Base-by-base conservation (phyloP, 805 yeast species). In the Zygoascus flipseniorum region DNA sequence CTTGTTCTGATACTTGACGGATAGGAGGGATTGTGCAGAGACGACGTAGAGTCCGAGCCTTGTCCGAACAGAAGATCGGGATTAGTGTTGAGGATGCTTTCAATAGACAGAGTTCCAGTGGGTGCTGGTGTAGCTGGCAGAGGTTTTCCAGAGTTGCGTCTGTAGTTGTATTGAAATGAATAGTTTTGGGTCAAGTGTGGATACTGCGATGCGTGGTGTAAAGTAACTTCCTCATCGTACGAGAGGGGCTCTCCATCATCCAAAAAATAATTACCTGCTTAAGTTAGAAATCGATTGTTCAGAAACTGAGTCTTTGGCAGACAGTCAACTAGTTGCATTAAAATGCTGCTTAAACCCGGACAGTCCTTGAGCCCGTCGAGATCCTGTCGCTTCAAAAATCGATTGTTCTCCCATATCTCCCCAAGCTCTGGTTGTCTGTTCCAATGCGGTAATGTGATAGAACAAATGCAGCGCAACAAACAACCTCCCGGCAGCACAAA, bases 181-280 rank as follows among this genome's bases (percentile, higher is more conserved):
- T 54, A 48, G 47, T 58, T 50, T 31, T 42, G 37, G 13, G 51
- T 48, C 14, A 57, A 55, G 37, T 58, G 56, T 18, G 53, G 51
- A 48, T 51, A 48, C 46, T 48, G 53, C 1, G 58, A 51, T 5
- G 61, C 58, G 35, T 56, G 60, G 16, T 52, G 56, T 20, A 60
- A 50, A 1, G 61, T 52, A 41, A 54, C 47, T 47, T 60, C 62
- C 50, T 60, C 62, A 16, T 58, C 62, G 16, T 45, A 39, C 18
- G 61, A 58, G 37, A 60, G 47, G 11, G 55, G 58, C 37, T 56
- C 61, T n/a, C 58, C 62, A 31, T 31, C 55, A 11, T 47, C 35
- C 10, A 28, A 31, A 23, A 18, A 46, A 14, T 44, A 28, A n/a
- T 44, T 32, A 26, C 13, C 47, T 42, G 26, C 16, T 14, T 10